Evolutionary conservation across 805 yeast genomes (phyloP).

Genomic region (Candida caryicola): DNA sequence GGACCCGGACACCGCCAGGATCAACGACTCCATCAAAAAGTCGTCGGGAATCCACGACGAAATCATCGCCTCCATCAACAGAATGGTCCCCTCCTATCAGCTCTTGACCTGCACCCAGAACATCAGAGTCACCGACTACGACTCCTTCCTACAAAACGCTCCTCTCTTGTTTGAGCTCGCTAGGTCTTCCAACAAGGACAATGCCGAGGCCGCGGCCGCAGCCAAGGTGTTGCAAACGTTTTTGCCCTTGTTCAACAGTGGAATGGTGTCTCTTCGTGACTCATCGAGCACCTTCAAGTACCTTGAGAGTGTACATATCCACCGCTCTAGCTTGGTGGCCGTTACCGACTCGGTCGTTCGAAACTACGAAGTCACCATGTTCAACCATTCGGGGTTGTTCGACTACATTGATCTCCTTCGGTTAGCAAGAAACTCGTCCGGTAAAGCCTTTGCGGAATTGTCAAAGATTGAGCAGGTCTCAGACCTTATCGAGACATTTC

Average conservation of each 20-base stretch:
- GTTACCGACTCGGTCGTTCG: constrained; percentile 10
- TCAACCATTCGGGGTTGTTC: constrained; percentile 14
- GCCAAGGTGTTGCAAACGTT: constrained; percentile 5
- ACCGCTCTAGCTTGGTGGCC: neutral
- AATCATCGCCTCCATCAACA: neutral
- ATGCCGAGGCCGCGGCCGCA: constrained; percentile 2
- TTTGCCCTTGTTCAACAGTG: constrained; percentile 6
- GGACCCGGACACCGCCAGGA: constrained; percentile 8
- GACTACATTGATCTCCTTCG: constrained; percentile 17
- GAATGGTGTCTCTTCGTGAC: constrained; percentile 1
- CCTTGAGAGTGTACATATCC: neutral
- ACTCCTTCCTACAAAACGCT: constrained; percentile 4
- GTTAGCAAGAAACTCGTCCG: constrained; percentile 5
- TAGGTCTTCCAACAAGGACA: neutral
- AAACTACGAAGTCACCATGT: constrained; percentile 21
- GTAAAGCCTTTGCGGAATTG: constrained; percentile 9
- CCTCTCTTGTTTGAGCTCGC: constrained; percentile 4
- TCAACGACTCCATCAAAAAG: constrained; percentile 8
- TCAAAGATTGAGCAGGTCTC: constrained; percentile 10
- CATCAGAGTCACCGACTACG: constrained; percentile 1
- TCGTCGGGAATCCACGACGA: constrained; percentile 3
- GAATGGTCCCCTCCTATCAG: constrained; percentile 5
- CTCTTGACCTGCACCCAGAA: constrained; percentile 5
- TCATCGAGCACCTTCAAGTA: neutral
- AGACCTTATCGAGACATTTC: constrained; percentile 9